Evolutionary conservation across 2,329 filamentous ascomycete species (phyloP).

Genomic region (Clonostachys rosea): DNA sequence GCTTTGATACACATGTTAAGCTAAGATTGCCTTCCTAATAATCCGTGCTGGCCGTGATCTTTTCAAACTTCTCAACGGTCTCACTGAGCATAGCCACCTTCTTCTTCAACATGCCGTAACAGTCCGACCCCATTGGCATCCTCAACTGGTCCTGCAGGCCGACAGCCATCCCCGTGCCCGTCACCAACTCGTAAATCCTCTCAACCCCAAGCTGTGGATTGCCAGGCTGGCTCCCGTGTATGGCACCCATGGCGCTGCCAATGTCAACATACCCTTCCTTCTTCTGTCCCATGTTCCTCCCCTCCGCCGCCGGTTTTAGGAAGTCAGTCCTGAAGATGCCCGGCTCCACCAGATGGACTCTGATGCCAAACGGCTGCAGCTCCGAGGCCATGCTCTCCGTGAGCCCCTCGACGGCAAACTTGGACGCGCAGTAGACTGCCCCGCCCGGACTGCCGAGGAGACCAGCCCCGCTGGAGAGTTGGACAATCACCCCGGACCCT

Average conservation of each 20-base stretch:
- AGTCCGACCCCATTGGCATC: conserved; percentile 2
- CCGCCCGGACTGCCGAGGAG: conserved; percentile 23
- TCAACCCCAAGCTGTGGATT: conserved; percentile 42
- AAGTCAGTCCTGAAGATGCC: conserved; percentile 49
- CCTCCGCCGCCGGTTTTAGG: conserved; percentile 19
- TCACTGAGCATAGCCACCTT: neutral
- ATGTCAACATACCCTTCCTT: neutral
- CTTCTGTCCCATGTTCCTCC: conserved; percentile 6
- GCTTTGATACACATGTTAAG: too few relatives aligned
- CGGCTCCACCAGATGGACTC: conserved; percentile 37
- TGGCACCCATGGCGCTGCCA: neutral
- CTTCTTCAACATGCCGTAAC: neutral
- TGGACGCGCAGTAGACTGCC: conserved; percentile 21
- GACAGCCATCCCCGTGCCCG: conserved; percentile 31
- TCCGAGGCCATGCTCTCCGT: conserved; percentile 35
- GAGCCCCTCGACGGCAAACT: conserved; percentile 17
- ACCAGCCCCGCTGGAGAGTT: conserved; percentile 25
- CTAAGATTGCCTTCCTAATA: too few relatives aligned
- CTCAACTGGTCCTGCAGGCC: conserved; percentile 42
- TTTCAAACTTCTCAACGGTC: neutral
- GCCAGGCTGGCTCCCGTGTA: conserved; percentile 34
- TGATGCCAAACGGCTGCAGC: conserved; percentile 37
- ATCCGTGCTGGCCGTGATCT: neutral
- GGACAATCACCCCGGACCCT: conserved; percentile 21
- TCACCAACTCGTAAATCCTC: conserved; percentile 47